phyloP scores from a whole-genome alignment of 2,329 filamentous ascomycete genomes.

The Fonsecaea nubica region DNA sequence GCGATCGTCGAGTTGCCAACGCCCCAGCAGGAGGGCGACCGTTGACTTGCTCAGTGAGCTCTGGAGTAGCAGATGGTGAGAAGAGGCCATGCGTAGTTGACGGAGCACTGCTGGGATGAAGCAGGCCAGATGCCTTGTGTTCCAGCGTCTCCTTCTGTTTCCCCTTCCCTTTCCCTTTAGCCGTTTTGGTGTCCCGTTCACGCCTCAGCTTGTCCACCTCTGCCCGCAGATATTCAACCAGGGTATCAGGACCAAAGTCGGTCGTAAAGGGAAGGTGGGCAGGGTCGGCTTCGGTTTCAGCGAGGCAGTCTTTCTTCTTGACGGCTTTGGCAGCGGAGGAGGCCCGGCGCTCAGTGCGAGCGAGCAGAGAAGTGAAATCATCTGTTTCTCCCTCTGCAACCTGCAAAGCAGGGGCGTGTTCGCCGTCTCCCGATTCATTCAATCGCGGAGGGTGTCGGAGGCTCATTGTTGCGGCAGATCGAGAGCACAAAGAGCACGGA shows the following conservation, averaged over 20 bases:
- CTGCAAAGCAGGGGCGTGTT: not conserved
- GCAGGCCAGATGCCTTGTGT: not conserved
- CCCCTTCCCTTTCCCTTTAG: conserved; percentile 25
- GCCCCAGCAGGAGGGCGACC: not conserved
- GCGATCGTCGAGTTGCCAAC: conserved; percentile 16
- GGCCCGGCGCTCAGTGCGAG: not conserved
- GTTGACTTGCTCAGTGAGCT: not conserved
- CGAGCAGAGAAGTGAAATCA: not conserved
- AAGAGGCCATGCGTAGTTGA: not conserved
- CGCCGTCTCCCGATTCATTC: conserved; percentile 6
- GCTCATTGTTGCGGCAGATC: conserved; percentile 20
- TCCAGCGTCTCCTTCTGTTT: conserved; percentile 12
- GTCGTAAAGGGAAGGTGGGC: conserved; percentile 23
- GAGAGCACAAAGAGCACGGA: not conserved
- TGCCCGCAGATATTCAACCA: conserved; percentile 30
- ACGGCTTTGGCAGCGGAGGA: not conserved
- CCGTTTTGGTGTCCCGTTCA: not conserved
- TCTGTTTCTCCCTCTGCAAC: not conserved
- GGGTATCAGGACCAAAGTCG: conserved; percentile 34
- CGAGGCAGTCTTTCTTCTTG: not conserved
- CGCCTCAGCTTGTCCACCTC: conserved; percentile 26
- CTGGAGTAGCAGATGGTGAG: not conserved
- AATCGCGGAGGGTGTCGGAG: conserved; percentile 26
- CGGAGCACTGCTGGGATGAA: not conserved
- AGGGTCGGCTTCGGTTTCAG: not conserved